Evolutionary conservation across 2,329 filamentous ascomycete genomes (phyloP).

Genomic region (Xylaria sp.): DNA sequence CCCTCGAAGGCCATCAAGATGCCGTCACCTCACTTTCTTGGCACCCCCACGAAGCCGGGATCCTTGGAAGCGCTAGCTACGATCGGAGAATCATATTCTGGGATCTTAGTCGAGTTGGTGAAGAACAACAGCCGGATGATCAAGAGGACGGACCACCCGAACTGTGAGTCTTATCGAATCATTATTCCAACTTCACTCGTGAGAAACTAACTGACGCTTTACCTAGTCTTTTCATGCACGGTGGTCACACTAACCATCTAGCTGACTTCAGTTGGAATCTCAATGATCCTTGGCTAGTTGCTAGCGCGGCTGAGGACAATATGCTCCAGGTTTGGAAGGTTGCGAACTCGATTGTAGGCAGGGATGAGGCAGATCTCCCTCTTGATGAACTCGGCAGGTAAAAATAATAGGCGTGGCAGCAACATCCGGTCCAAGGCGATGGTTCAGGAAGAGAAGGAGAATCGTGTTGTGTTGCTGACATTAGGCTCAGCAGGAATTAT

Average conservation of each 20-base stretch:
- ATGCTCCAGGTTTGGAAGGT: conserved; percentile 95
- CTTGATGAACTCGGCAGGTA: conserved; percentile 80
- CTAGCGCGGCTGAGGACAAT: conserved; percentile 96
- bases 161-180: conserved; percentile 69
- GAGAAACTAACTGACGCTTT: conserved; percentile 31
- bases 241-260: conserved; percentile 95
- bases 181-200: not conserved
- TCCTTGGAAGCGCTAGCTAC: conserved; percentile 91
- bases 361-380: conserved; percentile 78
- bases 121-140: conserved; percentile 95
- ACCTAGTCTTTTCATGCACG: conserved; percentile 94
- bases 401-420: conserved; percentile 31
- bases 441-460: not conserved
- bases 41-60: conserved; percentile 90
- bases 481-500: conserved; percentile 23
- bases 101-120: conserved; percentile 91
- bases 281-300: conserved; percentile 96
- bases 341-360: conserved; percentile 81
- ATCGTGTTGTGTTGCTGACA: conserved; percentile 23
- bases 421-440: conserved; percentile 27
- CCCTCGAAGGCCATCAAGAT: conserved; percentile 87
- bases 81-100: conserved; percentile 95
- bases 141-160: conserved; percentile 95
- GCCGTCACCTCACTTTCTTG: conserved; percentile 92
- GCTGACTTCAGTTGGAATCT: conserved; percentile 98